Evolutionary conservation across 106 monocot genomes (phyloP), one percentile per base, ranked within the genome.

Genomic region (Apostasia ramifera): DNA sequence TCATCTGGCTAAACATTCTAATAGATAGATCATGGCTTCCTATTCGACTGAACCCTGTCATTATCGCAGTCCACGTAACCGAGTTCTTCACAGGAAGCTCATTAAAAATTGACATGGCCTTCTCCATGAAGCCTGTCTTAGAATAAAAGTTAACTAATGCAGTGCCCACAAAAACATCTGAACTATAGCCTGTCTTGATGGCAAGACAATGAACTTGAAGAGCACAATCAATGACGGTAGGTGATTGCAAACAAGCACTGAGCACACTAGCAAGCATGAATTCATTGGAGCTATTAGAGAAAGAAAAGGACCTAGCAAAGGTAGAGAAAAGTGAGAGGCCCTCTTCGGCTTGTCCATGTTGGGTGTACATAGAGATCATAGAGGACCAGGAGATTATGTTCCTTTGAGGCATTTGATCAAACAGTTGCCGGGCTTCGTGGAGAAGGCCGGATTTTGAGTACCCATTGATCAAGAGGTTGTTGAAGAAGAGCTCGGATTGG

Each of bases 341-440:
- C 13, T 84, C 74, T 49, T 80, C 71, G 2, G 56, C 44, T 2
- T 47, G 8, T 4, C 61, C 49, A 48, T 71, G 83, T 12, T 83
- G 82, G 26, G 91, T 53, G 59, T 80, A 83, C 72, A 76, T 74
- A n/a, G 94, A 88, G 57, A 94, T 83, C 64, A 85, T 55, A 0
- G 91, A 76, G 13, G 91, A 91, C 87, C 83, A 94, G 42, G 94
- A 94, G 42, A 94, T 78, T 42, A 81, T 51, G 52, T 90, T 90
- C 53, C 81, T 80, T 3, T 82, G 58, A 12, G 73, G 76, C 90
- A 94, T 90, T 84, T 74, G 46, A n/a, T 94, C 86, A 71, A 94
- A 94, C 78, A 94, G 48, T 5, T 53, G 57, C 51, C 75, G 83
- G 0, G 90, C 89, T 2, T 70, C 44, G 0, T 8, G 13, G 41